Evolutionary conservation across 2,329 filamentous ascomycete species (phyloP).

Genomic region (Calonectria pauciramosa): DNA sequence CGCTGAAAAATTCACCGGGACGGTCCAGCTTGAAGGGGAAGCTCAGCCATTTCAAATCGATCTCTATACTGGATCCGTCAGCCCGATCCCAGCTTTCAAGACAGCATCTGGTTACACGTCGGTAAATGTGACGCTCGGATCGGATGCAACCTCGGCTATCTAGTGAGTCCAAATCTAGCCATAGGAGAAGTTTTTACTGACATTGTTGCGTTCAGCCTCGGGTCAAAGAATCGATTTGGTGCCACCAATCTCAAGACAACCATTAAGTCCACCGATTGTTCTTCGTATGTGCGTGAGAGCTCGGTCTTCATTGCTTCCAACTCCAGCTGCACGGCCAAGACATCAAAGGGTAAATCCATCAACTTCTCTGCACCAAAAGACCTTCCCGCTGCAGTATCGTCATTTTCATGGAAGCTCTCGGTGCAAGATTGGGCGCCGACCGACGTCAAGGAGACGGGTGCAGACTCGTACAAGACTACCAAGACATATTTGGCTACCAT

Average conservation of each 20-base stretch:
- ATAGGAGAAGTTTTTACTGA: not conserved
- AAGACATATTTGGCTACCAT: not conserved
- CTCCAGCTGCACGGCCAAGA: not conserved
- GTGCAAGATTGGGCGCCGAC: not conserved
- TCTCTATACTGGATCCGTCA: not conserved
- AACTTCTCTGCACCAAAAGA: not conserved
- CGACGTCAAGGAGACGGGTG: not conserved
- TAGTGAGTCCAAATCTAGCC: not conserved
- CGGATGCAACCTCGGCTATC: not conserved
- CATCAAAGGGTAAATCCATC: not conserved
- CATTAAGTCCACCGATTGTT: not conserved
- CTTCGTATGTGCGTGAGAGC: not conserved
- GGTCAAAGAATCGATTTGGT: not conserved
- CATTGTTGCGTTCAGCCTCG: not conserved
- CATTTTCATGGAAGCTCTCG: not conserved
- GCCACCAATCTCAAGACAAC: not conserved
- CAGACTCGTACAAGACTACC: not conserved
- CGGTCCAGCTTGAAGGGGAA: not conserved
- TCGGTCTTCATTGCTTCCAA: not conserved
- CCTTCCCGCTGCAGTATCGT: not conserved
- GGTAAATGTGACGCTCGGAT: not conserved
- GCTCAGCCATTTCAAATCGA: not conserved
- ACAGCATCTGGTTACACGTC: not conserved
- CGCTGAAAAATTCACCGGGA: not conserved
- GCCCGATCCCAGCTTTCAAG: not conserved